Evolutionary conservation across 768 basidiomycete genomes (phyloP), one percentile per base, ranked within the genome.

Genomic region (Auricularia sp.): DNA sequence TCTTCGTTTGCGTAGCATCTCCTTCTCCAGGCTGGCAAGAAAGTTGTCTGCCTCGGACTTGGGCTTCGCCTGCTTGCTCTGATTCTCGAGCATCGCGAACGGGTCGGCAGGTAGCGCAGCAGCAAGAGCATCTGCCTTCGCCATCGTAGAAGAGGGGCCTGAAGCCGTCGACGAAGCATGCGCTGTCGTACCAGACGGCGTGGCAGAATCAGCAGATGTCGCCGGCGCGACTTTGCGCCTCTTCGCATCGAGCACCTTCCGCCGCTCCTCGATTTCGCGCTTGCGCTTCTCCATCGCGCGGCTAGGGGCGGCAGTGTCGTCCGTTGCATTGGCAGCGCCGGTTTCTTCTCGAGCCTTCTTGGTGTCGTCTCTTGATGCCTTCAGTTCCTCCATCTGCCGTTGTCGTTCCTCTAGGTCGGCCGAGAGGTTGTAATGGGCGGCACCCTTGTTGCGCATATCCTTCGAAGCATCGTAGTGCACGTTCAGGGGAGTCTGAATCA

Each of bases 371-470:
- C 92, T 80, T 2, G 81, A 81, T 3, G 77, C 73, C 65, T 81
- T 83, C 13, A 98, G 77, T 64, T 89, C 90, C 65, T 91, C 91
- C 92, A 95, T 91, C 73, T 98, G 88, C 62, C 79, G 77, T 68
- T 77, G 77, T 54, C 97, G 81, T 35, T 83, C 84, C 68, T 90
- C 89, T 70, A 94, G 92, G 69, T 97, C 93, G 2, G 73, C 82
- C 13, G 92, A 92, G 75, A 98, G 95, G 72, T 92, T 89, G 74
- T 96, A 97, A 76, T 90, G 92, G 1, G 85, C 94, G 1, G 96
- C 95, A 54, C 91, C 97, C 73, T 88, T 89, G 13, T 89, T 85
- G 16, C 97, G 90, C 21, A 90, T 86, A 75, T 99, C 96, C 62
- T 76, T 77, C 0, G 83, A 80, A 0, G 92, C 83, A 72, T 98